Evolutionary conservation across 2,329 filamentous ascomycete genomes (phyloP).

Genomic region (Seiridium unicorne): DNA sequence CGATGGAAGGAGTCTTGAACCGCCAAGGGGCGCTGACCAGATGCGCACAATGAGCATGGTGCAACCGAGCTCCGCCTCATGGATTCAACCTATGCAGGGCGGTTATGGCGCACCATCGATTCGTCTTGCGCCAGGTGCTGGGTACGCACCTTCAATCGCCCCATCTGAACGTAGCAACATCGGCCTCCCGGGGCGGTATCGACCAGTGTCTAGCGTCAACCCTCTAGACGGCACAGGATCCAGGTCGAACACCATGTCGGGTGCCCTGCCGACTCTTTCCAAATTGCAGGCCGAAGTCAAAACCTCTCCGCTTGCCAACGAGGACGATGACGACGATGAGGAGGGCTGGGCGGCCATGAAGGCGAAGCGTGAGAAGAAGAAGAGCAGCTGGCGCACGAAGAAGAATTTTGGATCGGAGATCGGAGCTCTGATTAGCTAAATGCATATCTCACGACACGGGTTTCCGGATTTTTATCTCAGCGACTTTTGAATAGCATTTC

Average conservation of each 20-base stretch:
- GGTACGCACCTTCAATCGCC: slow-evolving; percentile 87
- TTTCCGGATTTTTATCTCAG: neutral
- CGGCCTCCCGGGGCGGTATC: slow-evolving; percentile 84
- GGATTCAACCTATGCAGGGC: slow-evolving; percentile 45
- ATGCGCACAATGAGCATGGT: slow-evolving; percentile 82
- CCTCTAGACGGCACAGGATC: slow-evolving; percentile 26
- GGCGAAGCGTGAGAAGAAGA: slow-evolving; percentile 67
- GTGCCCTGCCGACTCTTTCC: slow-evolving; percentile 33
- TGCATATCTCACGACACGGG: neutral
- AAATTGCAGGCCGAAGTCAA: slow-evolving; percentile 38
- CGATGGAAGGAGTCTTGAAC: slow-evolving; percentile 42
- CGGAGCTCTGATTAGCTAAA: slow-evolving; percentile 44
- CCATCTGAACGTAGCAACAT: slow-evolving; percentile 95
- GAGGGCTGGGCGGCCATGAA: slow-evolving; percentile 71
- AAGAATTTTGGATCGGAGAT: slow-evolving; percentile 51
- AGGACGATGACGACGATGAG: slow-evolving; percentile 61
- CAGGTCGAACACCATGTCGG: slow-evolving; percentile 43
- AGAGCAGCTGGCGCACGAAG: slow-evolving; percentile 63
- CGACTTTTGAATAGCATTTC: neutral
- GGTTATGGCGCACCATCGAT: slow-evolving; percentile 49
- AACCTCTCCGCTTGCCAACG: slow-evolving; percentile 37
- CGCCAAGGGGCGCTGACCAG: slow-evolving; percentile 41
- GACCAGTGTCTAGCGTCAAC: slow-evolving; percentile 74
- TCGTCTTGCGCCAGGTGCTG: slow-evolving; percentile 42
- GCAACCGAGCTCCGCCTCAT: slow-evolving; percentile 62